phyloP scores from a whole-genome alignment of 306 rosid species.

The Malus asiatica region DNA sequence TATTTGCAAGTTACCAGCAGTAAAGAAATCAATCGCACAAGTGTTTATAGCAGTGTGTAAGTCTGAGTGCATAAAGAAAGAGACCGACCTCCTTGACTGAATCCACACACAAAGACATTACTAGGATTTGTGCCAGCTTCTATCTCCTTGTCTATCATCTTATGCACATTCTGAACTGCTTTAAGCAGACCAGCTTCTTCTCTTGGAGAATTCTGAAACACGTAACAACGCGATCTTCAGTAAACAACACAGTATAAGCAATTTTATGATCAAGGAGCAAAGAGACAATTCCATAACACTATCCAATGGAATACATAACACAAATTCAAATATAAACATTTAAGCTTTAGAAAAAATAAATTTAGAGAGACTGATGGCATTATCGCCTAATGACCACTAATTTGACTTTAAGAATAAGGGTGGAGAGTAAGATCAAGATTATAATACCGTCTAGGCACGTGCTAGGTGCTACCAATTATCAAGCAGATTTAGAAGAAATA shows the following conservation, averaged over 20 bases:
- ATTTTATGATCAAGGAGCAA: background rate
- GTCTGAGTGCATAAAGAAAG: constrained; percentile 1
- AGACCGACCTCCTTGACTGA: constrained; percentile 84
- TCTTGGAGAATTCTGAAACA: constrained; percentile 61
- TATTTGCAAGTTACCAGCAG: constrained; percentile 3
- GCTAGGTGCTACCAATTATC: background rate
- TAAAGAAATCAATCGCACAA: background rate
- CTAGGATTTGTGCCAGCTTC: constrained; percentile 71
- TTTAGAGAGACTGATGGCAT: background rate
- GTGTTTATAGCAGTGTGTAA: background rate
- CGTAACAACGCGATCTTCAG: background rate
- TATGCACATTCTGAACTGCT: constrained; percentile 74
- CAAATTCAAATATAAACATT: background rate
- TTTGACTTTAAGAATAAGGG: background rate
- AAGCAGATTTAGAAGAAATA: background rate
- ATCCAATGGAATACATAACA: background rate
- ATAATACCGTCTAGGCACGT: background rate
- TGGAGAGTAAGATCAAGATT: background rate
- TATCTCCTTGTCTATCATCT: constrained; percentile 74
- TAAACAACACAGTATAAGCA: background rate
- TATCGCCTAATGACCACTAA: background rate
- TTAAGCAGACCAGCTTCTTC: constrained; percentile 58
- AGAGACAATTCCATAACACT: no score
- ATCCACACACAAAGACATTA: constrained; percentile 78
- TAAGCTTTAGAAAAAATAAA: background rate